Base-by-base conservation (phyloP, 345 rosid genomes). In the Brassica incana region DNA sequence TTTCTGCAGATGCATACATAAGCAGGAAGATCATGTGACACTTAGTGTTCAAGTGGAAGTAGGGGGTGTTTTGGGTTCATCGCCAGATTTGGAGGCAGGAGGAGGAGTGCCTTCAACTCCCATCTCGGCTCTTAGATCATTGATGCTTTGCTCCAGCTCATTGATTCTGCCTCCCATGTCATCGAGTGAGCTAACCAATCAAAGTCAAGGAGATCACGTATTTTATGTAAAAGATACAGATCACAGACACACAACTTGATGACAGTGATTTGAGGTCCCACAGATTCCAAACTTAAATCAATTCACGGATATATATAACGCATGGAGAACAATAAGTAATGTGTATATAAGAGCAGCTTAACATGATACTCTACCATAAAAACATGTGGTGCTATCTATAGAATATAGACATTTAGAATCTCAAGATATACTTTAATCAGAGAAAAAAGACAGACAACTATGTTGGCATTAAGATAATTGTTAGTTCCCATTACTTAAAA, bases 91-190 rank as follows among this genome's bases (percentile, higher is more conserved):
- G 61, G 61, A 16, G 25, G 25, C 61, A 15, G 25, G 1, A 18
- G 27, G 62, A 18, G 43, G 89, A 52, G 90, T 75, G 72, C 87
- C 89, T 71, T 90, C 91, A 59, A 86, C 81, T 11, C 88, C 91
- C 87, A 90, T 86, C 85, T 92, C 93, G 1, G 84, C 73, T 81
- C 84, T 82, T 56, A 90, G 85, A 18, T 87, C 91, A 45, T 86
- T 84, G 82, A 92, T 83, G 88, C 88, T 89, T 81, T 87, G 88
- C 86, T 90, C 93, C 76, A 87, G 77, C 76, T 92, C 90, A 72
- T 92, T 88, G 52, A 89, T 89, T 76, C 88, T 84, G 85, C 23
- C 50, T 70, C 91, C 90, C 93, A 90, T 52, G 59, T 52, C 59
- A 52, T 52, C 59, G 20, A 52, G 59, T 52, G 59, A 52, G 6